Percentiles rank a stretch among this genome's conserved stretches.
Evolutionary conservation across 768 basidiomycete genomes (phyloP).

Genomic region (Cystofilobasidium bisporidii): DNA sequence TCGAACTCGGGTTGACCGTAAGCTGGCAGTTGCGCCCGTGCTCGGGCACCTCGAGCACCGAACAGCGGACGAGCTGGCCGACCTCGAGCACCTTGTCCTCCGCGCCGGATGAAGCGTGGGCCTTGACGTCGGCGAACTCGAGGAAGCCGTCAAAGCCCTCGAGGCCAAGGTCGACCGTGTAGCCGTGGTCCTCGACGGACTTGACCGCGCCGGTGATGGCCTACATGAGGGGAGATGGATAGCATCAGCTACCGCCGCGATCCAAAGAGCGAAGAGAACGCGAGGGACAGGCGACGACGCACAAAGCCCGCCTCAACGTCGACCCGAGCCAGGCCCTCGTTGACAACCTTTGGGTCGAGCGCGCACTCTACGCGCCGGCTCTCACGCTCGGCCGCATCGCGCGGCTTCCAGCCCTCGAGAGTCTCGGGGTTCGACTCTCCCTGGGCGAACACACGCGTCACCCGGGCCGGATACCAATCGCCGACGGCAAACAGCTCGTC

Average conservation of each 20-base stretch:
- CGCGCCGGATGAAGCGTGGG: conserved; percentile 32
- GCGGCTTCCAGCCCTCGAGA: conserved; percentile 27
- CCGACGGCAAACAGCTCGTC: conserved; percentile 68
- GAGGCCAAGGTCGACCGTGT: conserved; percentile 72
- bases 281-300: conserved; percentile 40
- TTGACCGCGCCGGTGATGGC: conserved; percentile 65
- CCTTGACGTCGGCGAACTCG: conserved; percentile 60
- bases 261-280: too few species aligned
- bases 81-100: conserved; percentile 34
- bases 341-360: conserved; percentile 72
- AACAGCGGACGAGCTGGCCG: conserved; percentile 59
- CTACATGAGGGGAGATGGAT: conserved; percentile 46
- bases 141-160: conserved; percentile 70
- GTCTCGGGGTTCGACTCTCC: conserved; percentile 43
- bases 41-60: conserved; percentile 57
- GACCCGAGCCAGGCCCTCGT: conserved; percentile 62
- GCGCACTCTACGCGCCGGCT: conserved; percentile 76
- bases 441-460: conserved; percentile 57
- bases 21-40: conserved; percentile 75
- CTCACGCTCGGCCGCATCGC: conserved; percentile 50
- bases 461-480: conserved; percentile 71
- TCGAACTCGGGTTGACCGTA: conserved; percentile 46
- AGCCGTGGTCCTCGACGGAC: conserved; percentile 89
- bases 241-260: neutral
- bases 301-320: conserved; percentile 71